These are phyloP conservation scores for Apophysomyces sp. DNA, from an alignment of 371 early-diverging fungal genomes.

Conservation along the genomic window DNA sequence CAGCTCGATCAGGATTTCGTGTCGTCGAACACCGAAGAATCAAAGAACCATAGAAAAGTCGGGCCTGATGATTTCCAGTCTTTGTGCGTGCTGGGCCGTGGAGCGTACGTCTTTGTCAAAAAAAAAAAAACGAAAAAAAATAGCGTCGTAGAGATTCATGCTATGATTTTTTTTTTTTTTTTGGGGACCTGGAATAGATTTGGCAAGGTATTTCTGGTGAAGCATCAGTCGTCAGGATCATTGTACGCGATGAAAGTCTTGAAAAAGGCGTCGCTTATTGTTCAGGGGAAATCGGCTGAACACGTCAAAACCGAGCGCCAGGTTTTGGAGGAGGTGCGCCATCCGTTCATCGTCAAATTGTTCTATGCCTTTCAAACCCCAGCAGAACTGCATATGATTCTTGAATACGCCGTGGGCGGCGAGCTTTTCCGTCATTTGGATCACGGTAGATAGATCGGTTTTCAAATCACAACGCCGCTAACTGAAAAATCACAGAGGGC, in stretches of 20 bases:
- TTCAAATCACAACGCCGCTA: not conserved
- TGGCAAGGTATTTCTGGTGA: slow-evolving; percentile 79
- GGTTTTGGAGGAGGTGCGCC: slow-evolving; percentile 73
- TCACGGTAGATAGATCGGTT: slow-evolving; percentile 16
- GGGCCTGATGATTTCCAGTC: slow-evolving; percentile 87
- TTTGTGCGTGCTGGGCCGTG: slow-evolving; percentile 92
- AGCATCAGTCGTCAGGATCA: slow-evolving; percentile 55
- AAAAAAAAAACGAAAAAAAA: not conserved
- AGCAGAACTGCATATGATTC: slow-evolving; percentile 87
- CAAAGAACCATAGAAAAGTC: slow-evolving; percentile 50
- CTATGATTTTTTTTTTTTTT: not conserved
- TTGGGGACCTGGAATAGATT: slow-evolving; percentile 38
- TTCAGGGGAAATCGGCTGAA: slow-evolving; percentile 70
- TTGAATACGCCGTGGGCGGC: slow-evolving; percentile 99
- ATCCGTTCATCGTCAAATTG: slow-evolving; percentile 95
- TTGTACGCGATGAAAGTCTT: slow-evolving; percentile 94
- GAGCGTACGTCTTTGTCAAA: slow-evolving; percentile 44
- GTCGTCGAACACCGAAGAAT: slow-evolving; percentile 5
- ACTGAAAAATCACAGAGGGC: slow-evolving; percentile 54
- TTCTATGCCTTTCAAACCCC: slow-evolving; percentile 95
- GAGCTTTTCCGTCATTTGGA: slow-evolving; percentile 95
- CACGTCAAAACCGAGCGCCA: slow-evolving; percentile 76
- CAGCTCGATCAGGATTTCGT: slow-evolving; percentile 8
- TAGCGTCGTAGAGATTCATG: no score
- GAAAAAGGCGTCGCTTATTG: slow-evolving; percentile 78